Evolutionary conservation across 2,329 filamentous ascomycete genomes (phyloP).

Genomic region (Ophiostoma novo-ulmi): DNA sequence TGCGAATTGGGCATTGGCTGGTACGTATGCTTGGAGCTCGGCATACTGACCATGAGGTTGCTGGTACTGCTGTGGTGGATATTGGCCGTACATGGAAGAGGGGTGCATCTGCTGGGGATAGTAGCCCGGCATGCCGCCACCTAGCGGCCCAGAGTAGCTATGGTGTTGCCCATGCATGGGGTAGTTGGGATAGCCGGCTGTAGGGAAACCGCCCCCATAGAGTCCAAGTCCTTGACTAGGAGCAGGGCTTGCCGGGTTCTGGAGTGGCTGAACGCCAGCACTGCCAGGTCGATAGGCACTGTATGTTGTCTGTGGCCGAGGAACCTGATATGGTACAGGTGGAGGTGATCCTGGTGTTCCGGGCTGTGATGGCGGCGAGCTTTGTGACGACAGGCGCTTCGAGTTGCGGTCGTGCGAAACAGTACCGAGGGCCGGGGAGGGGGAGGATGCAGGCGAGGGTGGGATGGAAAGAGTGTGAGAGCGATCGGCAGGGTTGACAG

Average conservation of each 20-base stretch:
- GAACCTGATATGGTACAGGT: constrained; percentile 39
- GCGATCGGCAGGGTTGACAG: constrained; percentile 50
- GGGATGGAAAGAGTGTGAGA: constrained; percentile 32
- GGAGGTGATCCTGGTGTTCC: constrained; percentile 31
- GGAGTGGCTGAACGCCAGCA: constrained; percentile 29
- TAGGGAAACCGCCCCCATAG: constrained; percentile 10
- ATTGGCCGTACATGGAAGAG: constrained; percentile 14
- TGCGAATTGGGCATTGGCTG: constrained; percentile 15
- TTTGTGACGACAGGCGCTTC: neutral
- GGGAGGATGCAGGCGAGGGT: constrained; percentile 27
- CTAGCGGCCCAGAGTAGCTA: neutral
- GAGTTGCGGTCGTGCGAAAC: neutral
- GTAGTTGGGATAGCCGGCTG: constrained; percentile 18
- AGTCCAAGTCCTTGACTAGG: neutral
- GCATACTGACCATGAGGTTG: constrained; percentile 28
- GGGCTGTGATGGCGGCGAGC: constrained; percentile 16
- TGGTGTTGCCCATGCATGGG: constrained; percentile 14
- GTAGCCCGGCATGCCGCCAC: constrained; percentile 27
- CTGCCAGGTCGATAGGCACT: constrained; percentile 32
- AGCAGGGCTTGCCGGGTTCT: neutral
- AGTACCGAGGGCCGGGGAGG: constrained; percentile 26
- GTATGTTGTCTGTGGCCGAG: constrained; percentile 35
- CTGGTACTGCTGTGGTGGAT: constrained; percentile 17
- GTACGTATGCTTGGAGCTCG: constrained; percentile 38
- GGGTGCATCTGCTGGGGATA: constrained; percentile 29